Base-by-base conservation (phyloP, 1,284 basidiomycete species). In the Lignosus rhinocerotis region DNA sequence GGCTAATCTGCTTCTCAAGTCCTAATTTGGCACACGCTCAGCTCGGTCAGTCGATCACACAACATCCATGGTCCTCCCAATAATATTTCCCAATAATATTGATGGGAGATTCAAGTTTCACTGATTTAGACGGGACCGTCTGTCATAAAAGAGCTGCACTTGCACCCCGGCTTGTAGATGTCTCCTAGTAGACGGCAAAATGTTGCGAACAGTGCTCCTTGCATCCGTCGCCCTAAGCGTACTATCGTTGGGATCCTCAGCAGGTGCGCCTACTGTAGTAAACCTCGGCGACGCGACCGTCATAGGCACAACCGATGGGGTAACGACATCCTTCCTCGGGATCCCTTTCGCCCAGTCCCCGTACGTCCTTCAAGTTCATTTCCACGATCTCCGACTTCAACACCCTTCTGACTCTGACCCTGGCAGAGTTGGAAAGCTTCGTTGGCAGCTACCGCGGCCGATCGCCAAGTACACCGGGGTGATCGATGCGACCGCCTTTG, bases 381-480 rank as follows among this genome's bases (percentile, higher is more conserved):
- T n/a, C n/a, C n/a, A n/a, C n/a, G n/a, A n/a, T n/a, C n/a, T n/a
- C n/a, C n/a, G n/a, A n/a, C n/a, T n/a, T n/a, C n/a, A n/a, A n/a
- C n/a, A n/a, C n/a, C n/a, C n/a, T n/a, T n/a, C n/a, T n/a, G n/a
- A n/a, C n/a, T n/a, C n/a, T n/a, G n/a, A n/a, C n/a, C n/a, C n/a
- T n/a, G n/a, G n/a, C n/a, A 69, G 69, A 3, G 53, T 63, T 31
- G 68, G 66, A 2, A 60, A 66, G 14, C 58, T 67, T 10, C 65
- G 84, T 0, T 82, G 85, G 61, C 75, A 75, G 32, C 67, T 79
- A 0, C 83, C 84, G 0, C 68, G 76, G 46, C 64, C 79, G 0
- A 74, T 75, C 17, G 45, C 69, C 0, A 63, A 74, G 1, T 83
- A 83, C 63, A 74, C 63, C 0, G 75, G 73, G 1, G 69, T 66